Evolutionary conservation across 2,329 filamentous ascomycete species (phyloP), one percentile per base, ranked within the genome.

Genomic region (Fusarium annulatum): DNA sequence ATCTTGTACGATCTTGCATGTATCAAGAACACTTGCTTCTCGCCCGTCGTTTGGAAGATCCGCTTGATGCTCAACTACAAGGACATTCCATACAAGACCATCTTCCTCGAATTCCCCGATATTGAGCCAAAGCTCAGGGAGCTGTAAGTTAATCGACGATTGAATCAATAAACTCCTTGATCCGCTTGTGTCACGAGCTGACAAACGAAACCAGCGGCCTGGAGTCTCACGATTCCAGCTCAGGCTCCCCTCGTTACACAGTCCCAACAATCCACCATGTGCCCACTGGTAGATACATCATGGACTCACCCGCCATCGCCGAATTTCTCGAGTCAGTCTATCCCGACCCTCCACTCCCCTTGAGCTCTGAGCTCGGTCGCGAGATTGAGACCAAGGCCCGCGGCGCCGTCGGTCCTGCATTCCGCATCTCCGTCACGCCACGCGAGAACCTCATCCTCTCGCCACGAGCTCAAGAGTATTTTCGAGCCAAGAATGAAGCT

Each of bases 1-100:
- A 18, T 67, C 2, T 19, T 71, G 1, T 71, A 71, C 3, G 67
- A 71, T 18, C 30, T 71, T 12, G 67, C 57, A 12, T 71, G 67
- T 7, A 51, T 39, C 36, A 71, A 71, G 30, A 46, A 56, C 2
- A 23, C 10, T 3, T 67, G 67, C 42, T 70, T 71, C 30, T 71
- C 67, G 0, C 67, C 67, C 0, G 67, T 33, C 1, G 67, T 70
- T 9, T 71, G 67, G 67, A 66, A 61, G 10, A 61, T 46, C 5
- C 55, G 67, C 0, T 18, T 71, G 11, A 71, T 71, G 53, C 61
- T 71, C 18, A 71, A 71, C 38, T 71, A 66, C 39, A 71, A 67
- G 11, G 19, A 10, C 4, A n/a, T 71, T 12, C 23, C 61, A 1
- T 71, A 71, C 23, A 26, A 11, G 3, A 66, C 67, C 1, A 21